Percentiles rank a stretch among this genome's conserved stretches.
Conservation (phyloP, 352 stramenopile species). For the Phytophthora pistaciae region DNA sequence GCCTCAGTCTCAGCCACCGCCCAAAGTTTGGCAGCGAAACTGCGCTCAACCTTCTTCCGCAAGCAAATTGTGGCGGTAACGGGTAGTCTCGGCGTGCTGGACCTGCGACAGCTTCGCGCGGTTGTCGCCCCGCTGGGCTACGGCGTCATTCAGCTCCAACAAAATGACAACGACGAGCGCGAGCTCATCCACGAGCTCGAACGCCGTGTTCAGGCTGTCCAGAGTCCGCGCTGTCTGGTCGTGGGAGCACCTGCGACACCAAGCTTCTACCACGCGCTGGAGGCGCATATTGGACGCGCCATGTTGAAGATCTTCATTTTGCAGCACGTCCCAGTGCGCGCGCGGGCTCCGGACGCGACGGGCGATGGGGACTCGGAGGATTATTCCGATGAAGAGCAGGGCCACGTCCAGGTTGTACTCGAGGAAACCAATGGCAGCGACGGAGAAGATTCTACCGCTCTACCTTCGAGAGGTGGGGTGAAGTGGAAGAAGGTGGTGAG, state of each 20-base stretch:
- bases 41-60: conserved; percentile 38
- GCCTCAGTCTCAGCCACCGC: background rate
- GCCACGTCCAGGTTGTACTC: background rate
- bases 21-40: conserved; percentile 5
- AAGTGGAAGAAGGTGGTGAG: conserved; percentile 31
- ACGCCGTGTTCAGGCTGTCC: conserved; percentile 30
- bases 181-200: conserved; percentile 17
- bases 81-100: conserved; percentile 29
- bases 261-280: conserved; percentile 46
- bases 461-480: conserved; percentile 25
- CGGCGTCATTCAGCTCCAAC: conserved; percentile 36
- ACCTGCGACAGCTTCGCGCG: conserved; percentile 25
- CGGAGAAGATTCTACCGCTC: conserved; percentile 8
- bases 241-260: conserved; percentile 32
- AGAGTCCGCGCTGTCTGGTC: conserved; percentile 45
- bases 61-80: conserved; percentile 46
- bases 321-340: conserved; percentile 42
- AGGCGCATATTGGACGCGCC: conserved; percentile 37
- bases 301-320: conserved; percentile 53
- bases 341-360: conserved; percentile 17
- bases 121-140: conserved; percentile 28
- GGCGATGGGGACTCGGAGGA: conserved; percentile 36
- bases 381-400: conserved; percentile 65
- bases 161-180: conserved; percentile 3
- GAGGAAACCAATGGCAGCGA: conserved; percentile 17